phyloP scores from a whole-genome alignment of 164 flowering plant species.

The Taxillus chinensis region DNA sequence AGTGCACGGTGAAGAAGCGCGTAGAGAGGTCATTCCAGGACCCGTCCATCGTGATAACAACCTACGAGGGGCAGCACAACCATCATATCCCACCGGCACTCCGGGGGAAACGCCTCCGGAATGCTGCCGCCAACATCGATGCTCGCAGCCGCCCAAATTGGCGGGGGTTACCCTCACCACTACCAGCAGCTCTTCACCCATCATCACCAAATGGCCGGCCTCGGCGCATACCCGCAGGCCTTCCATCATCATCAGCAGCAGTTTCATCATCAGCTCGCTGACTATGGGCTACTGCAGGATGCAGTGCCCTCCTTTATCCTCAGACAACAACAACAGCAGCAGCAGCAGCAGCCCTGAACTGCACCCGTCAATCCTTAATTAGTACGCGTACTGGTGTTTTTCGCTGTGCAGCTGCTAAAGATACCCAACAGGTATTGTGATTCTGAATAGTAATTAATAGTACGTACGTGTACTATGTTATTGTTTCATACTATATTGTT shows the following conservation, averaged over 20 bases:
- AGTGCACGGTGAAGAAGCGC: conserved; percentile 79
- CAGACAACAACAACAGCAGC: conserved; percentile 11
- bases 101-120: conserved; percentile 39
- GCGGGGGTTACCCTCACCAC: conserved; percentile 16
- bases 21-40: conserved; percentile 82
- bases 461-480: too few relatives aligned
- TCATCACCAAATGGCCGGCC: conserved; percentile 21
- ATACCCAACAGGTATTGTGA: too few relatives aligned
- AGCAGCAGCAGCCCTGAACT: too few relatives aligned
- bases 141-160: conserved; percentile 18
- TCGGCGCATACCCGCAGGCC: neutral
- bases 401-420: too few relatives aligned
- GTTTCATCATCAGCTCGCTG: conserved; percentile 18
- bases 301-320: conserved; percentile 20
- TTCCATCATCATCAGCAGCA: neutral
- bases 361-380: too few relatives aligned
- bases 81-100: conserved; percentile 70
- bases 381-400: too few relatives aligned
- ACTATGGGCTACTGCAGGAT: conserved; percentile 25
- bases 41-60: conserved; percentile 73
- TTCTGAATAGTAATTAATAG: too few relatives aligned
- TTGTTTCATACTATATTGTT: too few relatives aligned
- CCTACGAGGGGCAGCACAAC: conserved; percentile 89
- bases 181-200: conserved; percentile 24
- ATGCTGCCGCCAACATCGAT: conserved; percentile 29